Evolutionary conservation across 176 grass and related monocot genomes (phyloP).

Genomic region (Carex cristatella): DNA sequence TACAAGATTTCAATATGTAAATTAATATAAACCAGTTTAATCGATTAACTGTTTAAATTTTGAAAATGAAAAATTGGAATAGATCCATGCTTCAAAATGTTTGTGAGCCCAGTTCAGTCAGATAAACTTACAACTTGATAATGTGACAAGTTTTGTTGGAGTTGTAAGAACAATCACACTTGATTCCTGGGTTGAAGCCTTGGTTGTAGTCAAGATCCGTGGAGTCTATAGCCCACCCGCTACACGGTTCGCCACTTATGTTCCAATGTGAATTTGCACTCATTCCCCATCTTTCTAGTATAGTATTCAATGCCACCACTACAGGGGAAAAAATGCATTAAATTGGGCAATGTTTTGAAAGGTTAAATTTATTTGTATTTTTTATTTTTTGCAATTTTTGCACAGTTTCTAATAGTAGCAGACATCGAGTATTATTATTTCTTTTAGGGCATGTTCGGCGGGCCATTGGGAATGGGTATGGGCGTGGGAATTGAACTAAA

Average conservation of each 20-base stretch:
- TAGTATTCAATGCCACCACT: conserved; percentile 32
- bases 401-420: background rate
- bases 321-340: background rate
- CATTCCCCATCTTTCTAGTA: conserved; percentile 18
- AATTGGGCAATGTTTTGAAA: background rate
- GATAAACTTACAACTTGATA: conserved; percentile 13
- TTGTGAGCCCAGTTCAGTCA: background rate
- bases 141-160: conserved; percentile 28
- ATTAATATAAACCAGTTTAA: background rate
- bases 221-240: conserved; percentile 3
- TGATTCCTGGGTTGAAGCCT: conserved; percentile 26
- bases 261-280: conserved; percentile 24
- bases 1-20: background rate
- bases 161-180: conserved; percentile 31
- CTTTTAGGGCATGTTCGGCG: background rate
- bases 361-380: too few species aligned
- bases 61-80: too few species aligned
- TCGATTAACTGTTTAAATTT: too few species aligned
- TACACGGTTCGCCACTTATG: conserved; percentile 37
- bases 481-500: too few species aligned
- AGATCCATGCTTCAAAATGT: too few species aligned
- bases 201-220: background rate
- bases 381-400: too few species aligned
- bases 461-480: too few species aligned
- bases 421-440: background rate